phyloP scores from a whole-genome alignment of 345 rosid genomes.

The Psidium friedrichsthalianum region DNA sequence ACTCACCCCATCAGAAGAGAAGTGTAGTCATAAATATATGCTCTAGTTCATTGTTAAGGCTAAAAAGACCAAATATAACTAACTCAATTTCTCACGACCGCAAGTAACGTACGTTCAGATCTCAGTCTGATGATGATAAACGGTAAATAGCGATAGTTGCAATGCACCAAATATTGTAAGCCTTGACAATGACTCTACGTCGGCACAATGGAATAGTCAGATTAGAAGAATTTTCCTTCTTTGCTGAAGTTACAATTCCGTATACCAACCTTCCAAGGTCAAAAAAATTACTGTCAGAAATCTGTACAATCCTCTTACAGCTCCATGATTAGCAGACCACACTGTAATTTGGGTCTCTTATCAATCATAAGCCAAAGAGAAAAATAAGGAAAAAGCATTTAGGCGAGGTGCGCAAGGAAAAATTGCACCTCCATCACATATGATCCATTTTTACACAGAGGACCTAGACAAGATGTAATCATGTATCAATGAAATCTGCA shows the following conservation, averaged over 20 bases:
- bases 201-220: not conserved
- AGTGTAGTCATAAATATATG: not conserved
- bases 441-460: not conserved
- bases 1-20: not conserved
- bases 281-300: not conserved
- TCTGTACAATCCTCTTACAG: not conserved
- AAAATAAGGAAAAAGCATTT: not conserved
- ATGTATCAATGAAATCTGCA: slow-evolving; percentile 41
- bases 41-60: not conserved
- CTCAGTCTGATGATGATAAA: not conserved
- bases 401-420: slow-evolving; percentile 18
- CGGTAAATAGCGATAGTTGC: not conserved
- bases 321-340: not conserved
- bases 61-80: not conserved
- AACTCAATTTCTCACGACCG: not conserved
- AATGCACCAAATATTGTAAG: not conserved
- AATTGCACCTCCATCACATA: slow-evolving; percentile 1
- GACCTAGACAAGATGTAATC: slow-evolving; percentile 1
- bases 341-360: not conserved
- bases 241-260: not conserved
- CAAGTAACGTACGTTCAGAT: not conserved
- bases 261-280: not conserved
- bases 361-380: not conserved
- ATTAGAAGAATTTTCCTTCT: not conserved
- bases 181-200: not conserved